Conservation (phyloP, 139 green algal genomes). For the Asterochloris erici region DNA sequence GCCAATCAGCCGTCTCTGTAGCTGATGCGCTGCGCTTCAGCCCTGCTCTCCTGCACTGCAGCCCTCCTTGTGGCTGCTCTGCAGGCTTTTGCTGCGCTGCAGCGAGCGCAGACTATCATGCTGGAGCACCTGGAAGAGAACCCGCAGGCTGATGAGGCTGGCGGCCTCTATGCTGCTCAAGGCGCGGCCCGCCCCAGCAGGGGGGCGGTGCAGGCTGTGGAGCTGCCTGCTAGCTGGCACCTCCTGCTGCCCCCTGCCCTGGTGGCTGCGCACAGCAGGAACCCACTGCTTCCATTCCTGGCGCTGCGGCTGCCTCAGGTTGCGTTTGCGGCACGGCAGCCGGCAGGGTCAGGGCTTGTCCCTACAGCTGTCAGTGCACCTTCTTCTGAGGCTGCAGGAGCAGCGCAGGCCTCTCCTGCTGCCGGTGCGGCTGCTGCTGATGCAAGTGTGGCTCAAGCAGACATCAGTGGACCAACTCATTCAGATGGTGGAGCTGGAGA, state of each 20-base stretch:
- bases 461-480: too few species aligned
- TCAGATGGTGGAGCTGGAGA: too few species aligned
- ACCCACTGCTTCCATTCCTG: neutral
- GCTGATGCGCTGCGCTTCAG: neutral
- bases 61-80: conserved; percentile 29
- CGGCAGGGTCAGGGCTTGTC: neutral
- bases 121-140: neutral
- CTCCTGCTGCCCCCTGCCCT: conserved; percentile 18
- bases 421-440: neutral
- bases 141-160: neutral
- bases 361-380: neutral
- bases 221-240: neutral
- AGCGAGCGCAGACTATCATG: conserved; percentile 13
- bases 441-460: neutral
- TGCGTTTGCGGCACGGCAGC: neutral
- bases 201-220: neutral
- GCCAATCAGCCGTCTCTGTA: too few species aligned
- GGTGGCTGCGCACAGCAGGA: neutral
- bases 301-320: neutral
- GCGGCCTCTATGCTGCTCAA: neutral
- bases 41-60: neutral
- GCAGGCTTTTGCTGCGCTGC: conserved; percentile 37
- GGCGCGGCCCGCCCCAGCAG: conserved; percentile 1
- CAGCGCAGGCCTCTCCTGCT: neutral
- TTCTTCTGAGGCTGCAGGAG: neutral